These are phyloP conservation scores for Teunomyces kruisii DNA, from an alignment of 805 yeast genomes.

Conservation along the genomic window DNA sequence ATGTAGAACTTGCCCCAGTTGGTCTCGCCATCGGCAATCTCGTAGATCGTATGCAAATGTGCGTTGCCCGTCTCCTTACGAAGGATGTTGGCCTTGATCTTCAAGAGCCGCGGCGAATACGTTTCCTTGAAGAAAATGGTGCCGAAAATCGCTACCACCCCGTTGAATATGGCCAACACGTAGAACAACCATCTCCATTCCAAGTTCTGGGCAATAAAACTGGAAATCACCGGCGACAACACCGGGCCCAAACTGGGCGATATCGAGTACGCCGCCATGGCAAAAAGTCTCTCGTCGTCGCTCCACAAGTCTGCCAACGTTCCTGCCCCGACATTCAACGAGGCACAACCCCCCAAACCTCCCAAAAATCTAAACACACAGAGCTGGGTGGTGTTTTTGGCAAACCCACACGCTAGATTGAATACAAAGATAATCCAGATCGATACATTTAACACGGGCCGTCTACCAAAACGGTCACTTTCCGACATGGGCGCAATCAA, in stretches of 20 bases:
- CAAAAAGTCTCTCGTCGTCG: conserved; percentile 29
- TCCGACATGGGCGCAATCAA: conserved; percentile 41
- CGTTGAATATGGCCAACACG: conserved; percentile 35
- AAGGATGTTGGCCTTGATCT: conserved; percentile 24
- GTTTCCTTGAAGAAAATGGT: conserved; percentile 34
- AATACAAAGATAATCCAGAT: conserved; percentile 35
- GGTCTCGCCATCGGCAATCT: conserved; percentile 30
- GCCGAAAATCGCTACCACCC: conserved; percentile 30
- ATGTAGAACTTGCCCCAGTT: conserved; percentile 19
- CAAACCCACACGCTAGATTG: conserved; percentile 38
- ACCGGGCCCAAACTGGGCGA: conserved; percentile 41
- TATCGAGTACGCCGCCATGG: conserved; percentile 37
- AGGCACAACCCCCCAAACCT: conserved; percentile 39
- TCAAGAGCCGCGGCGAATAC: conserved; percentile 34
- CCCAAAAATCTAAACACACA: conserved; percentile 34
- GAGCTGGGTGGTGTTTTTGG: conserved; percentile 32
- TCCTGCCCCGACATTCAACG: conserved; percentile 41
- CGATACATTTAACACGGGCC: conserved; percentile 29
- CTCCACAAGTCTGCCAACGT: conserved; percentile 37
- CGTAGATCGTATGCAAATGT: conserved; percentile 38
- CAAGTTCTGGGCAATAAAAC: conserved; percentile 30
- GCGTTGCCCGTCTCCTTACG: conserved; percentile 35
- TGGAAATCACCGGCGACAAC: conserved; percentile 38
- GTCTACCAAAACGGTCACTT: conserved; percentile 36
- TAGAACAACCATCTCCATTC: conserved; percentile 41